Conservation (phyloP, 2,329 filamentous ascomycete genomes). For the Raffaelea deltoideospora region DNA sequence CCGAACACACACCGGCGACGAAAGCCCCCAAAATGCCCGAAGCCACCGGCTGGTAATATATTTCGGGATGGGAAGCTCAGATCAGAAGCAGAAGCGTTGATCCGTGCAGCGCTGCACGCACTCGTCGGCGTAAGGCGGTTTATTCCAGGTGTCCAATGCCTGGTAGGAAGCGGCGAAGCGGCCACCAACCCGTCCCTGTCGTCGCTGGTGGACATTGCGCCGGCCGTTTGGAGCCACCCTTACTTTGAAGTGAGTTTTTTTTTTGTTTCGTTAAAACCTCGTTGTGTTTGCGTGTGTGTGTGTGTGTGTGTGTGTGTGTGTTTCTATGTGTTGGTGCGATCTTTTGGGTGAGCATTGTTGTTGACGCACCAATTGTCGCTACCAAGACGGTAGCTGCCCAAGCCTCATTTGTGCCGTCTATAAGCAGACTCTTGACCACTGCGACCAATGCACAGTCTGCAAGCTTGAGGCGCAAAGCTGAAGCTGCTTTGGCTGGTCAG, state of each 20-base stretch:
- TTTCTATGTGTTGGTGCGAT: too few species aligned
- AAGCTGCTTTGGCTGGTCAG: neutral
- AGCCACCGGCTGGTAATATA: neutral
- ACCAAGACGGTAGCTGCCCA: conserved; percentile 3
- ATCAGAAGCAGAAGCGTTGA: neutral
- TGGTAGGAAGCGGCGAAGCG: too few species aligned
- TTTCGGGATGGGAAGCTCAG: neutral
- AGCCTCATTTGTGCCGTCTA: conserved; percentile 2
- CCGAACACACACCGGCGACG: neutral
- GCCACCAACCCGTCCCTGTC: too few species aligned
- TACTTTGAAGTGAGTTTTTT: conserved; percentile 6
- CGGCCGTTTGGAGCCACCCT: conserved; percentile 9
- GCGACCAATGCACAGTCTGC: conserved; percentile 6
- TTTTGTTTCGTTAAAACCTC: neutral
- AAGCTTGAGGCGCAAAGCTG: conserved; percentile 5
- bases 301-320: neutral
- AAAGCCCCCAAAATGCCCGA: neutral
- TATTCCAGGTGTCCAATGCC: conserved; percentile 2
- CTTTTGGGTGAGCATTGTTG: too few species aligned
- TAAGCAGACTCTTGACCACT: conserved; percentile 5
- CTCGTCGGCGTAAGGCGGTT: conserved; percentile 4
- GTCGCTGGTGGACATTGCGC: conserved; percentile 8
- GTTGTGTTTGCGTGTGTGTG: too few species aligned
- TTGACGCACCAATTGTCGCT: too few species aligned
- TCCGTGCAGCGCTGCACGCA: conserved; percentile 3